Conservation (phyloP, 805 yeast genomes). For the Saccharomyces jurei region DNA sequence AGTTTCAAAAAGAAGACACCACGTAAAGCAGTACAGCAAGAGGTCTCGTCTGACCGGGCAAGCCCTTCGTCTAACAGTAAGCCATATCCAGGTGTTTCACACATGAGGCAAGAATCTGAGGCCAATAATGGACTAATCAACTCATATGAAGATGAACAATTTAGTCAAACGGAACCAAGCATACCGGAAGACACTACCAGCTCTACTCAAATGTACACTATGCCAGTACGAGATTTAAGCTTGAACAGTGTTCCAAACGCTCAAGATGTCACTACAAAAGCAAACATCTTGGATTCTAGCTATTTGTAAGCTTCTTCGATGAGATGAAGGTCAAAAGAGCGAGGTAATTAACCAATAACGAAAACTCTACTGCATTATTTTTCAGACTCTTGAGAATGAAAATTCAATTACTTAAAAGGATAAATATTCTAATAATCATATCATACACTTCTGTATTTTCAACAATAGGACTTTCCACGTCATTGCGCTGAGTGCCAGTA, state of each 20-base stretch:
- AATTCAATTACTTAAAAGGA: conserved; percentile 35
- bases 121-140: conserved; percentile 25
- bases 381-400: background rate
- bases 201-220: conserved; percentile 1
- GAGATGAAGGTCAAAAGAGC: background rate
- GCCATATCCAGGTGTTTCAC: conserved; percentile 18
- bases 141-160: conserved; percentile 17
- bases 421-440: background rate
- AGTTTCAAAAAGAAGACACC: background rate
- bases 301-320: background rate
- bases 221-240: conserved; percentile 17
- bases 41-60: background rate
- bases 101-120: conserved; percentile 23
- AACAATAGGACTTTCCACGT: background rate
- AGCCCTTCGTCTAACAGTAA: conserved; percentile 7
- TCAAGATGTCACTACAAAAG: conserved; percentile 8
- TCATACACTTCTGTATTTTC: background rate
- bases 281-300: conserved; percentile 9
- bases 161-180: conserved; percentile 8
- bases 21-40: background rate
- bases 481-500: background rate
- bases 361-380: background rate
- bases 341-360: background rate
- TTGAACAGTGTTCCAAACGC: conserved; percentile 11
- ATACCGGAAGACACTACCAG: conserved; percentile 5